Conservation (phyloP, 2,329 filamentous ascomycete species). For the Diplocarpon rosae region DNA sequence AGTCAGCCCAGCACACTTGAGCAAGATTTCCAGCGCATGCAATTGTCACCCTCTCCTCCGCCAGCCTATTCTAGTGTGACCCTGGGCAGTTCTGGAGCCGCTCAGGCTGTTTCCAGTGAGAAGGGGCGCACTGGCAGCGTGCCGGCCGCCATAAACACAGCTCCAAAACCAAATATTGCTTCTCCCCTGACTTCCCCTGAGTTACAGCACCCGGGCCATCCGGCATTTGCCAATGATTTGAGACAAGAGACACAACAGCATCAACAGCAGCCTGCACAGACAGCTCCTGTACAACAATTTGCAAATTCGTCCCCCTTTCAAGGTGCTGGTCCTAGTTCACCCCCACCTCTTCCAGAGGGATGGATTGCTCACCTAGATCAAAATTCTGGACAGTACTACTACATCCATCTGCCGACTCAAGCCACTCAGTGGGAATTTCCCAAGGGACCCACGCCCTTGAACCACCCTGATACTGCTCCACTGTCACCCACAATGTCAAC, state of each 20-base stretch:
- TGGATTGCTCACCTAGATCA: constrained; percentile 97
- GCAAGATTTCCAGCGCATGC: constrained; percentile 75
- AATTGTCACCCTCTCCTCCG: constrained; percentile 71
- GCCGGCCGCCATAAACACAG: constrained; percentile 21
- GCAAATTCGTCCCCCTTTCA: constrained; percentile 32
- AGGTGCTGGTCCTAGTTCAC: constrained; percentile 60
- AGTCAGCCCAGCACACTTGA: constrained; percentile 64
- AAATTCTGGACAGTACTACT: constrained; percentile 96
- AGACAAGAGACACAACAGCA: constrained; percentile 33
- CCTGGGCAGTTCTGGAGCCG: constrained; percentile 33
- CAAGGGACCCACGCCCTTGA: constrained; percentile 83
- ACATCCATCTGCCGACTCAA: constrained; percentile 90
- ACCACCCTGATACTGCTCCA: constrained; percentile 62
- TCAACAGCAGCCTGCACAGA: constrained; percentile 21
- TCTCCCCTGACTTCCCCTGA: constrained; percentile 27
- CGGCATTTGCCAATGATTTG: constrained; percentile 81
- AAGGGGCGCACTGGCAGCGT: constrained; percentile 37
- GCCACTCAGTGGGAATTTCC: constrained; percentile 99
- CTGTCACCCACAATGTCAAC: constrained; percentile 68
- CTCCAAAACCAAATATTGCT: constrained; percentile 28
- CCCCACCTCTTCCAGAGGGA: constrained; percentile 87
- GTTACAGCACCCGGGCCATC: constrained; percentile 56
- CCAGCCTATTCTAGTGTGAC: constrained; percentile 87
- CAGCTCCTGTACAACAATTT: constrained; percentile 20
- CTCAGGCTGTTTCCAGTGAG: constrained; percentile 61